Evolutionary conservation across 1,284 basidiomycete genomes (phyloP).

Genomic region (Volvariella volvacea): DNA sequence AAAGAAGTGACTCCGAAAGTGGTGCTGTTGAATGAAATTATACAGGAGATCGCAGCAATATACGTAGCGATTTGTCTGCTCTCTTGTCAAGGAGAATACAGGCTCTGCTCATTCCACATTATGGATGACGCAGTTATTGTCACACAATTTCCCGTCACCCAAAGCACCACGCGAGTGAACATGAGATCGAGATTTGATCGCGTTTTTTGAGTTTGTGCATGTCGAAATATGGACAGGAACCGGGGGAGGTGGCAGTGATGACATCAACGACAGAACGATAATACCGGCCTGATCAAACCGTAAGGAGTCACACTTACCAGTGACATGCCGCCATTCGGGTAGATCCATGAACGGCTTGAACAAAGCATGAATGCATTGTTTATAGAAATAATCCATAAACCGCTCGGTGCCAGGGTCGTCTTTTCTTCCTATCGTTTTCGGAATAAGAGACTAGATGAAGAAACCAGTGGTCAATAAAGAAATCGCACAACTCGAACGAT

Average conservation of each 20-base stretch:
- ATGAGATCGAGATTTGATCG: no score
- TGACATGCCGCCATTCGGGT: slow-evolving; percentile 64
- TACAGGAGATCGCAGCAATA: slow-evolving; percentile 88
- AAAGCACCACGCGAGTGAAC: no score
- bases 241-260: not conserved
- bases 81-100: slow-evolving; percentile 52
- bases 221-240: not conserved
- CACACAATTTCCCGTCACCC: not conserved
- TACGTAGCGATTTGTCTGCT: slow-evolving; percentile 72
- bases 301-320: slow-evolving; percentile 42
- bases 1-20: slow-evolving; percentile 87
- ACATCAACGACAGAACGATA: not conserved
- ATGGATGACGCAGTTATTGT: not conserved
- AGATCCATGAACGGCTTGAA: slow-evolving; percentile 78
- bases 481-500: no score
- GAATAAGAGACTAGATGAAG: no score
- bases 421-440: slow-evolving; percentile 46
- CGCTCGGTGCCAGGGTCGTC: slow-evolving; percentile 83
- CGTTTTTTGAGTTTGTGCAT: no score
- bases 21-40: slow-evolving; percentile 84
- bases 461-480: slow-evolving; percentile 9
- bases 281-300: not conserved
- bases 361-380: slow-evolving; percentile 64
- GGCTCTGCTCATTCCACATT: slow-evolving; percentile 35
- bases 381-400: slow-evolving; percentile 93